Evolutionary conservation across 495 filamentous ascomycete genomes (phyloP), one percentile per base, ranked within the genome.

Genomic region (Trichocladium uniseriatum): DNA sequence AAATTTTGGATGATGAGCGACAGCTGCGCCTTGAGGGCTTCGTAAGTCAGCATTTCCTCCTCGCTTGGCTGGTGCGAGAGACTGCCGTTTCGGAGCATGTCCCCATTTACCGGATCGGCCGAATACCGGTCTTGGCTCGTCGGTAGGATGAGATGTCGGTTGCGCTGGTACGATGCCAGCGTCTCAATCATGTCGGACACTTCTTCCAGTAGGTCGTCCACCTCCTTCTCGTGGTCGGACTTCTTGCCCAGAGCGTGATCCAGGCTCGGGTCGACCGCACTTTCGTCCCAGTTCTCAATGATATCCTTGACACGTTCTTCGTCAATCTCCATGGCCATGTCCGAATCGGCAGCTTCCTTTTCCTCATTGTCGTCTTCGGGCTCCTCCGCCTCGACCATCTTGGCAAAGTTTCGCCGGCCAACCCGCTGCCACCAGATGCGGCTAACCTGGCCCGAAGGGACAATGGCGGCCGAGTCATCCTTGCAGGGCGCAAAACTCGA

Each of bases 351-450:
- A 5, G 32, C 43, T 6, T 27, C 66, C 1, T 49, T 54, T 3
- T 63, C 59, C 8, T 64, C 68, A 0, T 49, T 47, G 3, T 62
- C 62, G n/a, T 74, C 70, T 24, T 72, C 71, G 8, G 52, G 21
- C 9, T 54, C 60, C 22, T 76, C 64, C 15, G 46, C 49, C 5
- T 74, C 71, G 31, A 73, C 59, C 27, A 74, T 53, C 32, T 61
- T 71, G 43, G 76, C 63, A 24, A 74, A 72, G 50, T 77, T 67
- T 49, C 77, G 78, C 50, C 79, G 74, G 21, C 89, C 90, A 34
- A 81, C 66, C 51, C 81, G 80, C 48, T 81, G 78, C 89, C 89
- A 96, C 90, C 90, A 96, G n/a, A 94, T 69, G 36, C 79, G 69
- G 47, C 83, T 79, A 46, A 87, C 82, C 21, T 78, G 69, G 51